phyloP scores from a whole-genome alignment of 2,329 filamentous ascomycete genomes.

The Zymoseptoria crescenta region DNA sequence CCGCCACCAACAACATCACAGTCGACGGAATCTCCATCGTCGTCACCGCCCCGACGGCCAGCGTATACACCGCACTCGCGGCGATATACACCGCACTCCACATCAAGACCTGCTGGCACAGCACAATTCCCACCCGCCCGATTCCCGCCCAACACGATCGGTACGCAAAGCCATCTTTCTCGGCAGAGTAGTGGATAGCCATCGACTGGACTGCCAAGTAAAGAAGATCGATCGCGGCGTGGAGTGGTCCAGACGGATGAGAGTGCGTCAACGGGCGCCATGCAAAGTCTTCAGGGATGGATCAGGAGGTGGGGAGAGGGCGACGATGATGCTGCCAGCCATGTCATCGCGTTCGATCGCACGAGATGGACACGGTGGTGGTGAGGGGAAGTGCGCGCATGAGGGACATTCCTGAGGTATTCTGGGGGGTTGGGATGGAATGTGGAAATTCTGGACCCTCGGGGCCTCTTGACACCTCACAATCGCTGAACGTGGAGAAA shows the following conservation, averaged over 20 bases:
- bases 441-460: too few relatives aligned
- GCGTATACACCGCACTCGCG: slow-evolving; percentile 19
- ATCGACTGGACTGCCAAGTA: neutral
- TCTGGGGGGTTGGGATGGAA: too few relatives aligned
- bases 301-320: neutral
- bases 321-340: neutral
- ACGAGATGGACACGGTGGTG: too few relatives aligned
- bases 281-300: neutral
- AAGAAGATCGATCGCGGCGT: neutral
- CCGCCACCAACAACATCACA: slow-evolving; percentile 16
- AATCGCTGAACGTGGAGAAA: too few relatives aligned
- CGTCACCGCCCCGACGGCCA: slow-evolving; percentile 10
- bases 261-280: neutral
- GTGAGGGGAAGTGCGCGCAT: too few relatives aligned
- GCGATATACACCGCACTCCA: slow-evolving; percentile 21
- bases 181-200: neutral
- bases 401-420: too few relatives aligned
- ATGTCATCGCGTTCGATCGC: neutral
- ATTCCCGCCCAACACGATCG: neutral
- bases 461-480: too few relatives aligned
- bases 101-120: slow-evolving; percentile 20
- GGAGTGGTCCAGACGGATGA: neutral
- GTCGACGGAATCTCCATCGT: slow-evolving; percentile 17
- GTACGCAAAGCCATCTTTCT: neutral
- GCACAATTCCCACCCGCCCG: slow-evolving; percentile 15